Evolutionary conservation across 2,329 filamentous ascomycete species (phyloP).

Genomic region (Colletotrichum cereale): DNA sequence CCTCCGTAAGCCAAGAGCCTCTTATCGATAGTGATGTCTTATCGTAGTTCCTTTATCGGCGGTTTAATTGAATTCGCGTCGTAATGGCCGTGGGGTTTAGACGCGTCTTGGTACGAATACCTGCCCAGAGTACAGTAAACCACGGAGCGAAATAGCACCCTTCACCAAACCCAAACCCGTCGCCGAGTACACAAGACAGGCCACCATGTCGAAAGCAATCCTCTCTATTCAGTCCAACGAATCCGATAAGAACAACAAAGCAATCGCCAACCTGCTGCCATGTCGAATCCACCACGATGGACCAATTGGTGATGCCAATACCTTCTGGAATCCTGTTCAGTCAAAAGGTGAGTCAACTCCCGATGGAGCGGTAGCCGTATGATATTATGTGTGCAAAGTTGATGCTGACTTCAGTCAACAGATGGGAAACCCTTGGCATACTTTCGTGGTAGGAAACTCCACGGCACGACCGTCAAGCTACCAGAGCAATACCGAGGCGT

Average conservation of each 20-base stretch:
- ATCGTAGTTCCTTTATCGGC: conserved; percentile 30
- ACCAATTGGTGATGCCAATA: conserved; percentile 69
- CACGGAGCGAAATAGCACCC: background rate
- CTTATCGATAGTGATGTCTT: conserved; percentile 31
- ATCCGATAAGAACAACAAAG: conserved; percentile 48
- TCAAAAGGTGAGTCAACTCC: conserved; percentile 55
- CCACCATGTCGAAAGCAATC: conserved; percentile 58
- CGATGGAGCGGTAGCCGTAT: background rate
- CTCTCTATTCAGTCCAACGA: conserved; percentile 52
- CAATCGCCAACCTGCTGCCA: conserved; percentile 80
- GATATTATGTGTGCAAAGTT: too few species aligned
- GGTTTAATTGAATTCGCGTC: conserved; percentile 22
- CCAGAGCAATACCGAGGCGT: conserved; percentile 80
- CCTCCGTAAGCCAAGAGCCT: conserved; percentile 12
- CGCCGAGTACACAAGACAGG: background rate
- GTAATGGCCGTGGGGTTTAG: background rate
- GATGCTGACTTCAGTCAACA: conserved; percentile 45
- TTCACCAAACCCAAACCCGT: background rate
- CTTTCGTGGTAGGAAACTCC: conserved; percentile 84
- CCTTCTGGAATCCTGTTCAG: conserved; percentile 77
- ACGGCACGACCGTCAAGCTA: conserved; percentile 74
- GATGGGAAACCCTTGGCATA: conserved; percentile 70
- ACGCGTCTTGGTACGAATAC: conserved; percentile 21
- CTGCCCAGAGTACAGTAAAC: background rate
- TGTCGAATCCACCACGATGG: conserved; percentile 86